Conservation (phyloP, 495 filamentous ascomycete genomes). For the Parathielavia hyrcaniae region DNA sequence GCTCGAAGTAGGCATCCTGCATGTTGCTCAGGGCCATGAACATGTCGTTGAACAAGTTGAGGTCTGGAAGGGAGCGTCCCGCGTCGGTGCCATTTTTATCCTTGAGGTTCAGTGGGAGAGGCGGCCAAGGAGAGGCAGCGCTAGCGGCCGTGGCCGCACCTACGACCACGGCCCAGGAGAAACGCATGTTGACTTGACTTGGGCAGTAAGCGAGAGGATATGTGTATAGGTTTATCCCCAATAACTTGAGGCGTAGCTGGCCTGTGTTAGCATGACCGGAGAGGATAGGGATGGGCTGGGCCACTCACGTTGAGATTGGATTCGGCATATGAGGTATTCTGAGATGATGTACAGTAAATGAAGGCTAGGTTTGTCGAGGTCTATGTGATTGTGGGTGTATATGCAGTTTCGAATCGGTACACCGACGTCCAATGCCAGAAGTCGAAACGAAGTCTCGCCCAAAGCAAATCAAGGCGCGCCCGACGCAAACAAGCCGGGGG, state of each 20-base stretch:
- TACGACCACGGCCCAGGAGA: slow-evolving; percentile 13
- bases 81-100: background rate
- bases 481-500: background rate
- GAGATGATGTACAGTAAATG: background rate
- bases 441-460: background rate
- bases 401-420: background rate
- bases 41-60: slow-evolving; percentile 38
- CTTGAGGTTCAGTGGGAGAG: background rate
- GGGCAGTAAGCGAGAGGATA: background rate
- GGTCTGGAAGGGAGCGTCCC: slow-evolving; percentile 10
- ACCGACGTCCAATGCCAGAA: background rate
- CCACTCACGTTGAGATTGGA: background rate
- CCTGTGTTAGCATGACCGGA: background rate
- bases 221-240: background rate
- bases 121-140: slow-evolving; percentile 12
- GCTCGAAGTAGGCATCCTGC: slow-evolving; percentile 69
- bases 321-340: too few relatives aligned
- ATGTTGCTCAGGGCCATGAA: slow-evolving; percentile 62
- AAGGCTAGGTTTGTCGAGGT: background rate
- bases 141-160: slow-evolving; percentile 11
- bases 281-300: background rate
- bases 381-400: background rate
- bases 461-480: background rate
- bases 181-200: slow-evolving; percentile 11
- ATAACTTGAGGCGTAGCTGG: background rate